Base-by-base conservation (phyloP, 164 flowering plant species). In the Tetracentron sinense region DNA sequence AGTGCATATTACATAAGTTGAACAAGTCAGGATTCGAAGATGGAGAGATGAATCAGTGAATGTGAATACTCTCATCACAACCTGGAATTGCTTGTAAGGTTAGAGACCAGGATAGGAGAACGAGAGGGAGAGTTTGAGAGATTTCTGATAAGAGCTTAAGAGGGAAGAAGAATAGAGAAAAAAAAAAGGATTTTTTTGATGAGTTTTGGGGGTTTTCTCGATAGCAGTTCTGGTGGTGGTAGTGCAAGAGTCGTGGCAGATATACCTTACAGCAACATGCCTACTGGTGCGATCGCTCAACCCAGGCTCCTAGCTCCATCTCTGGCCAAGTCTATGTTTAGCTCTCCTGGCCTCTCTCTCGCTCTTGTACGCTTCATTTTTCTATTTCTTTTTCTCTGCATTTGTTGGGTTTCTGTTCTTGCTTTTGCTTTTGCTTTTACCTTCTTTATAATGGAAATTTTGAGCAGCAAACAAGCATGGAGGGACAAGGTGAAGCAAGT, bases 161-260 rank as follows among this genome's bases (percentile, higher is more conserved):
- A 28, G 59, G 54, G 30, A 38, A 21, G 42, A 60, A 42, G 51
- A 11, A 21, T 48, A 8, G 46, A 42, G 59, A 28, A 35, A 33
- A 33, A 23, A 59, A 42, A 42, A 30, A 66, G 48, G 51, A 26
- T 12, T 15, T 42, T 58, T 72, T 88, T 89, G 75, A 93, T 88
- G 96, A 93, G 84, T 84, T 88, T 90, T 81, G 96, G 96, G 82
- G 97, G 89, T 25, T 88, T 88, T 65, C 76, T 90, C 38, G 97
- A 89, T 22, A 84, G 68, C 46, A 73, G 75, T 67, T 28, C 77
- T 50, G 81, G 79, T 63, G 72, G 75, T 59, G 83, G 77, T 28
- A 70, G 68, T 50, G 85, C 79, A 42, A 79, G 83, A 57, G 72
- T 83, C 30, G 85, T 74, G 33, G 73, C 81, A 6, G 90, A 82